Evolutionary conservation across 2,329 filamentous ascomycete species (phyloP).

Genomic region (Coniella lustricola): DNA sequence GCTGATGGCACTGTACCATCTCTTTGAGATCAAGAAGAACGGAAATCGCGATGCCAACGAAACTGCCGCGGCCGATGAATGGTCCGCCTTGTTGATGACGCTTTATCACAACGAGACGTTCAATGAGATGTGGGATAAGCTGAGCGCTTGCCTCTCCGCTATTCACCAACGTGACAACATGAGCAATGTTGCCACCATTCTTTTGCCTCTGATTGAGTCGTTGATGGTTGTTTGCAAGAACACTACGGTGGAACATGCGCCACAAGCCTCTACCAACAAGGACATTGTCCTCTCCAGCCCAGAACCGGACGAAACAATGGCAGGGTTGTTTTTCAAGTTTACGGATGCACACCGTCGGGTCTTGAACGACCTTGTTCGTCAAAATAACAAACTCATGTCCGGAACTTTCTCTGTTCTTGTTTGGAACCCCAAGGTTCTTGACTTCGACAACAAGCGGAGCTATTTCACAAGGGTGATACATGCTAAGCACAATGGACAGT

Average conservation of each 20-base stretch:
- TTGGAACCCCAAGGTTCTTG: slow-evolving; percentile 96
- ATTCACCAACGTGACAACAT: slow-evolving; percentile 91
- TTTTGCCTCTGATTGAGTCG: slow-evolving; percentile 89
- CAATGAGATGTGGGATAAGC: slow-evolving; percentile 81
- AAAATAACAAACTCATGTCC: slow-evolving; percentile 97
- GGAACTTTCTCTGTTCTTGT: slow-evolving; percentile 93
- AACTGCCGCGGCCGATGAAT: slow-evolving; percentile 38
- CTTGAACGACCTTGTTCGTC: slow-evolving; percentile 92
- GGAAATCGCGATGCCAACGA: slow-evolving; percentile 24
- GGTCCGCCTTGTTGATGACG: slow-evolving; percentile 77
- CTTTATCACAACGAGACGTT: slow-evolving; percentile 91
- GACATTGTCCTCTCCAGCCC: slow-evolving; percentile 71
- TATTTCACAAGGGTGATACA: slow-evolving; percentile 96
- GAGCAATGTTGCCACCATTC: slow-evolving; percentile 93
- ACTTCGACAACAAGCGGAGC: slow-evolving; percentile 99
- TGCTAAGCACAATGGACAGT: slow-evolving; percentile 54
- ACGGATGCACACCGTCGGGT: slow-evolving; percentile 97
- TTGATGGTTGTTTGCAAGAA: slow-evolving; percentile 99
- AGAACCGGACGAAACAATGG: slow-evolving; percentile 72
- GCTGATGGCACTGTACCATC: slow-evolving; percentile 86
- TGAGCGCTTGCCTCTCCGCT: slow-evolving; percentile 80
- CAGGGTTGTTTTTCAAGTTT: slow-evolving; percentile 91
- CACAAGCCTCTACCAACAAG: slow-evolving; percentile 41
- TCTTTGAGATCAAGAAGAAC: slow-evolving; percentile 73
- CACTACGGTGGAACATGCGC: slow-evolving; percentile 68